Base-by-base conservation (phyloP, 129 eudicot species). In the Artemisia tridentata region DNA sequence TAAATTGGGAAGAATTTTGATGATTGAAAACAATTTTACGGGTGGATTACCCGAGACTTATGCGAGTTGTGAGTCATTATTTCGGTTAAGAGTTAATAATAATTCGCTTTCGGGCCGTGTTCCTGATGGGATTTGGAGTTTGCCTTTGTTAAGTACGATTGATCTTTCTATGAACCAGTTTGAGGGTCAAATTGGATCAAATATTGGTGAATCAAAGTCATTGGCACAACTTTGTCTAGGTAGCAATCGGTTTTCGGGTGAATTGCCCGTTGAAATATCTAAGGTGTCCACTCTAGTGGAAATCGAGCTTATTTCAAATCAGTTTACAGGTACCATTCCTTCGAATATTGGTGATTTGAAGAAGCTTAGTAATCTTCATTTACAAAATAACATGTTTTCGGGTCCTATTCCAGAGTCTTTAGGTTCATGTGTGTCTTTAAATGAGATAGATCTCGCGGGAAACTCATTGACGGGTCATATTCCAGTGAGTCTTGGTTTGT, bases 71-170 rank as follows among this genome's bases (percentile, higher is more conserved):
- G 57, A 21, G 19, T 84, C 89, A 0, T 75, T 87, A 78, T 10
- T 65, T 17, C 85, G 93, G 57, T 21, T 87, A 27, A 76, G 93
- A 56, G 72, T 84, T 31, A 82, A 67, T 45, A 82, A 87, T 27
- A 87, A 87, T 53, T 87, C 87, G 4, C 87, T 87, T 60, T 84
- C 93, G 5, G 89, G 93, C 0, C 23, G 51, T 56, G 82, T 87
- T 69, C 89, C 89, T 1, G 64, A 73, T 13, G 93, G 89, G 55
- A 81, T 87, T 74, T 87, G 93, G 93, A 79, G 87, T 68, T 78
- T 87, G 74, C 93, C 89, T 2, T 75, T 74, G 54, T 47, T 87
- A 48, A 29, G 23, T 5, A 66, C 82, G 76, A 72, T 87, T 61
- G 93, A 87, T 84, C 87, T 87, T 80, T 75, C 68, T 17, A 63